A percentile compares a stretch with the other conserved stretches of the same genome.
Evolutionary conservation across 2,329 filamentous ascomycete species (phyloP).

Genomic region (Fusarium sp.): DNA sequence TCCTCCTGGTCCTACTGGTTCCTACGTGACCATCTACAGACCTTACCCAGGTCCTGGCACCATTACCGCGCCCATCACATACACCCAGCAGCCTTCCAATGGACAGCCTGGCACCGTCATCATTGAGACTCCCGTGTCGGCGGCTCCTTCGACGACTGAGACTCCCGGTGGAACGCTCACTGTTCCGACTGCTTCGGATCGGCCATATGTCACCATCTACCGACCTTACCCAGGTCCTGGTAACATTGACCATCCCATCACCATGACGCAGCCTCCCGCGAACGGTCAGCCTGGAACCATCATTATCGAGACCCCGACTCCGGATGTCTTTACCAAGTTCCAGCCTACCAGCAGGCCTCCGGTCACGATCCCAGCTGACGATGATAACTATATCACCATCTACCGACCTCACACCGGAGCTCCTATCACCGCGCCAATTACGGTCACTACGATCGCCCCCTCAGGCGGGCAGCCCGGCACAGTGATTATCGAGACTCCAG

Average conservation of each 20-base stretch:
- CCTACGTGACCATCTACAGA: background rate
- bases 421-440: conserved; percentile 28
- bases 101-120: background rate
- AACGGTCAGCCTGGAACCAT: conserved; percentile 28
- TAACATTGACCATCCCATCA: conserved; percentile 28
- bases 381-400: conserved; percentile 24
- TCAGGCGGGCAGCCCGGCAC: conserved; percentile 32
- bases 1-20: background rate
- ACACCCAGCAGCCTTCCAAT: background rate
- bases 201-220: conserved; percentile 32
- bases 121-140: background rate
- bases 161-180: background rate
- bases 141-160: background rate
- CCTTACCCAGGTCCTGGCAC: background rate
- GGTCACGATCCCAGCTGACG: conserved; percentile 9
- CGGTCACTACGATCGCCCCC: conserved; percentile 34
- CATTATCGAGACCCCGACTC: conserved; percentile 32
- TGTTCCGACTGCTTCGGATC: conserved; percentile 15
- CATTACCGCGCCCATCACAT: background rate
- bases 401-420: conserved; percentile 25
- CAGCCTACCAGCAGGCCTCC: conserved; percentile 3
- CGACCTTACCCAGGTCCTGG: conserved; percentile 30
- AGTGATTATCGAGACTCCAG: conserved; percentile 32
- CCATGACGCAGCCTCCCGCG: conserved; percentile 21
- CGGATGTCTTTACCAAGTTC: conserved; percentile 25